Evolutionary conservation across 768 basidiomycete species (phyloP), one percentile per base, ranked within the genome.

Genomic region (Lactarius tabidus): DNA sequence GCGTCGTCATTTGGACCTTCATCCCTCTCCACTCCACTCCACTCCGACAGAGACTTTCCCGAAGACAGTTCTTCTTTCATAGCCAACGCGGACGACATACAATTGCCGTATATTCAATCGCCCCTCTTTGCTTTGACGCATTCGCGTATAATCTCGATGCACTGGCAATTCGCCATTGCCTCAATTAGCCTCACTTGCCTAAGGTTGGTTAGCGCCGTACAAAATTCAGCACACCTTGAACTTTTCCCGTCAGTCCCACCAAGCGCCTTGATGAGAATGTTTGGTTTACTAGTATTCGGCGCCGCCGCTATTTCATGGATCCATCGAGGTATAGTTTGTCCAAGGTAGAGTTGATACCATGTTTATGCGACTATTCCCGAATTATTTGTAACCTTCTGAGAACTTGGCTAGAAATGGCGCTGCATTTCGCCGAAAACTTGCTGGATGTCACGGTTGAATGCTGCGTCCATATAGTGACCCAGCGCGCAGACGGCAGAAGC

Each of bases 121-220:
- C 56, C 65, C 0, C 23, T 61, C 31, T n/a, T n/a, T n/a, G n/a
- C 33, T 28, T 43, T 36, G 56, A 53, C 60, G 7, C 60, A 53
- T 9, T 33, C 48, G 20, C 60, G 51, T 58, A 39, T 31, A 20
- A 53, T 60, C 6, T 35, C 56, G 12, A 58, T 31, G n/a, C n/a
- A n/a, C n/a, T n/a, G n/a, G 9, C 56, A 58, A 8, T 66, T 62
- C 17, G 17, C 48, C 36, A n/a, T n/a, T n/a, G 23, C 23, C 48
- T 28, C 23, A 51, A 48, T 48, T 4, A 12, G 12, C 23, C 43
- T 23, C 23, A 23, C 14, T 12, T 41, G 17, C 15, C 38, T 15
- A 15, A 38, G 45, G 23, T 23, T 12, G n/a, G n/a, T n/a, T 23
- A 45, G 45, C 23, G 45, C 45, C n/a, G 45, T 23, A 6, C 45